A percentile compares a stretch with the other conserved stretches of the same genome.
These are phyloP conservation scores for Cutaneotrichosporon sp. DNA, from an alignment of 1,284 basidiomycete species.

Conservation along the genomic window DNA sequence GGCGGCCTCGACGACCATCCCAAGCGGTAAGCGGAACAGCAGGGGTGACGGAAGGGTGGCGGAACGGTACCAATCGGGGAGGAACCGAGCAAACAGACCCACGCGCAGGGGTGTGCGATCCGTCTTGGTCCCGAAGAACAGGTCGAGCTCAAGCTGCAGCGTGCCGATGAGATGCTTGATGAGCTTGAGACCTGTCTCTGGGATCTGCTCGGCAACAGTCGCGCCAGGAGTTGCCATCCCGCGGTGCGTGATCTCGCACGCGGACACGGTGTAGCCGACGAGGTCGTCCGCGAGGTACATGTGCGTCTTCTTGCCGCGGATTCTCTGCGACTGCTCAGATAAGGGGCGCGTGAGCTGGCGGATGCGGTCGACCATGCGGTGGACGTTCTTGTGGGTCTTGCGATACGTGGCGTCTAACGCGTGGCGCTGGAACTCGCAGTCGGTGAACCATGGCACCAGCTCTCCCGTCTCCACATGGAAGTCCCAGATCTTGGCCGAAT, in stretches of 20 bases:
- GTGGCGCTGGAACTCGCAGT: conserved; percentile 36
- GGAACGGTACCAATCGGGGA: conserved; percentile 85
- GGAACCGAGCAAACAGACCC: conserved; percentile 78
- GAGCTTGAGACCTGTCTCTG: conserved; percentile 74
- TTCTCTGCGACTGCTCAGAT: conserved; percentile 50
- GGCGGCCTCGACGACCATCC: conserved; percentile 81
- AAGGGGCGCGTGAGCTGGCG: conserved; percentile 42
- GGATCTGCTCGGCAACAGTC: conserved; percentile 69
- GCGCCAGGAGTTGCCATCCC: conserved; percentile 58
- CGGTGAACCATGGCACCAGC: conserved; percentile 49
- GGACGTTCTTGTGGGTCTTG: conserved; percentile 30
- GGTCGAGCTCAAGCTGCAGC: conserved; percentile 56
- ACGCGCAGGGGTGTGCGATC: conserved; percentile 71
- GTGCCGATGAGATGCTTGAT: conserved; percentile 72
- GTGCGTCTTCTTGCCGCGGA: conserved; percentile 47
- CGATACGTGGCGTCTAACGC: conserved; percentile 35
- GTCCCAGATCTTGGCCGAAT: conserved; percentile 51
- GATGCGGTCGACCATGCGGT: conserved; percentile 49
- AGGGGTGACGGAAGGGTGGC: conserved; percentile 73
- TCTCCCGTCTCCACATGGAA: conserved; percentile 53
- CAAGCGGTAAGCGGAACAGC: conserved; percentile 82
- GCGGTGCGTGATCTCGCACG: conserved; percentile 78
- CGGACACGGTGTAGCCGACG: conserved; percentile 80
- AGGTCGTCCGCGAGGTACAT: conserved; percentile 88
- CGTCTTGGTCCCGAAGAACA: conserved; percentile 52